Percentiles rank a stretch among this genome's conserved stretches.
Evolutionary conservation across 345 rosid genomes (phyloP).

Genomic region (sweet orange (Citrus sinensis)): DNA sequence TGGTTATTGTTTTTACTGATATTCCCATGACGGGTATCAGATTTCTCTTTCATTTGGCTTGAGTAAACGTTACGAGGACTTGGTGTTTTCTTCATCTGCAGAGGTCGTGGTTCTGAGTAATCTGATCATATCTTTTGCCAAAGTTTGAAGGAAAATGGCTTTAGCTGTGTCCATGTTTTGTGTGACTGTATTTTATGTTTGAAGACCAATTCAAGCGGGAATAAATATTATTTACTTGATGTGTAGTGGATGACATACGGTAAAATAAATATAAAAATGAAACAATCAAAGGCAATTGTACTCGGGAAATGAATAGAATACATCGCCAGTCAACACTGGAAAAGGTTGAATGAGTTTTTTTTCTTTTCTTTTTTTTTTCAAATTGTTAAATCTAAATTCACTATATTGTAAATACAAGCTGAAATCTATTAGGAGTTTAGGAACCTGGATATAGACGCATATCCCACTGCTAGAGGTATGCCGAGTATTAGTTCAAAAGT

Average conservation of each 20-base stretch:
- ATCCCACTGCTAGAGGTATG: too few species aligned
- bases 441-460: rapidly evolving
- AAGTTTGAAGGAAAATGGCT: background rate
- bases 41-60: slow-evolving; percentile 13
- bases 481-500: too few species aligned
- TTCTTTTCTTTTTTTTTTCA: too few species aligned
- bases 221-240: background rate
- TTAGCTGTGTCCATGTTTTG: background rate
- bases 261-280: too few species aligned
- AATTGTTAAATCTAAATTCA: too few species aligned
- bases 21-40: slow-evolving; percentile 7
- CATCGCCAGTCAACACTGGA: background rate
- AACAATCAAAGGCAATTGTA: background rate
- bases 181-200: background rate
- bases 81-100: slow-evolving; percentile 44
- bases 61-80: slow-evolving; percentile 17
- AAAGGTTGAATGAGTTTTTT: too few species aligned
- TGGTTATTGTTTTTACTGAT: slow-evolving; percentile 2
- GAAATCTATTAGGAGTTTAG: too few species aligned
- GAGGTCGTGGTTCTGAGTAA: background rate
- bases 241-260: too few species aligned
- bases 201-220: slow-evolving; percentile 19
- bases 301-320: background rate
- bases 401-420: too few species aligned
- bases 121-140: slow-evolving; percentile 4